Evolutionary conservation across 768 basidiomycete species (phyloP), one percentile per base, ranked within the genome.

Genomic region (Tulasnella calospora): DNA sequence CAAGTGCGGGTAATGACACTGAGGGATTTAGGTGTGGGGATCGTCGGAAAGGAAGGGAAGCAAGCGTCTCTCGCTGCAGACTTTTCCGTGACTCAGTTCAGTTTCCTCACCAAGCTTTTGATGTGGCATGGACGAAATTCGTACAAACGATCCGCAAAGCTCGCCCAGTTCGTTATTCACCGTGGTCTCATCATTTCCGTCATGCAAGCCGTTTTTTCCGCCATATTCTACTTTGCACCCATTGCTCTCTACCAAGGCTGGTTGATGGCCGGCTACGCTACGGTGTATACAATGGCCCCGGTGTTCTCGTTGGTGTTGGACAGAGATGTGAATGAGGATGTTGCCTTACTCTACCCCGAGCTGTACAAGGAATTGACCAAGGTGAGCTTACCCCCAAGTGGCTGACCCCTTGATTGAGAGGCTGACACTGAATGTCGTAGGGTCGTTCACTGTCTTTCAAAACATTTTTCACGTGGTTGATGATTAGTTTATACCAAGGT

Each of bases 51-150:
- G 84, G 98, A 99, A 87, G 98, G 98, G 35, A 96, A 95, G 83
- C 98, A 99, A 84, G 98, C 98, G 0, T 98, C 96, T 0, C 89
- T 99, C n/a, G 97, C 98, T 0, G 98, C 98, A 2, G 98, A 99
- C 85, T 99, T 99, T 83, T 97, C 95, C 4, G 94, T 99, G 80
- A 98, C 92, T 4, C 98, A 99, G 83, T 99, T 99, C 89, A 94
- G 94, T 82, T 89, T 90, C 84, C 90, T 99, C 72, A 98, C 96
- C 15, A 99, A 99, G 84, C 90, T 99, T 2, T 91, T 99, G 27
- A 89, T 99, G 55, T 99, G 98, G 98, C 98, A 99, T 80, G 98
- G 98, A 8, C 92, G 98, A 70, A 99, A 99, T 85, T 98, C 95
- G 12, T 99, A 99, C 85, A 94, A 98, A 73, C 95, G 98, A 80